A percentile compares a stretch with the other conserved stretches of the same genome.
Evolutionary conservation across 2,329 filamentous ascomycete species (phyloP).

Genomic region (Juglanconis sp.): DNA sequence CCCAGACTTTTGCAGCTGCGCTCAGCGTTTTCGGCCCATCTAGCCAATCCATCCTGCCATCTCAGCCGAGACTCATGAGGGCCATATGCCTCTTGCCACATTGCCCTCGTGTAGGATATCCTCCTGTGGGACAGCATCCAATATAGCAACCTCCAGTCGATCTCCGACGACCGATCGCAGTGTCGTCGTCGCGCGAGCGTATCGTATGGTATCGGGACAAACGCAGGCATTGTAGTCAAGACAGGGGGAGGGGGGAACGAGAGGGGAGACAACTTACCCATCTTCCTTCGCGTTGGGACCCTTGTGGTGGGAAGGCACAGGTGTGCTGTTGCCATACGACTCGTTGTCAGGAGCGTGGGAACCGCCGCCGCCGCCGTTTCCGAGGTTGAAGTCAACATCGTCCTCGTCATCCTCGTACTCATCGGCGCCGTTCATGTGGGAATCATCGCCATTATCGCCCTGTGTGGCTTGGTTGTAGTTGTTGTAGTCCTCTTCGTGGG

Average conservation of each 20-base stretch:
- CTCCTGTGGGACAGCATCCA: not conserved
- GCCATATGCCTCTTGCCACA: not conserved
- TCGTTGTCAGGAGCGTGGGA: constrained; percentile 25
- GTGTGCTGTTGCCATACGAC: constrained; percentile 29
- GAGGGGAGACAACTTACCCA: constrained; percentile 64
- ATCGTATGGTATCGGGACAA: not conserved
- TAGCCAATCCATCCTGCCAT: not conserved
- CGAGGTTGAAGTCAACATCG: constrained; percentile 52
- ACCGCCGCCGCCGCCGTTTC: constrained; percentile 29
- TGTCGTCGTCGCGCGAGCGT: not conserved
- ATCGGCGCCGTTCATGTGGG: constrained; percentile 33
- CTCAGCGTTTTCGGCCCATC: not conserved
- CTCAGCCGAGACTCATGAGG: not conserved
- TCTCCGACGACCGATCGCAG: not conserved
- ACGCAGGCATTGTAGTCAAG: not conserved
- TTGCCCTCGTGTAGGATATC: not conserved
- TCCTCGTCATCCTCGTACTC: constrained; percentile 49
- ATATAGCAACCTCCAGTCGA: not conserved
- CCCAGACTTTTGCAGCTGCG: not conserved
- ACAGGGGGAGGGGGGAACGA: constrained; percentile 8
- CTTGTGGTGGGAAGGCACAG: constrained; percentile 31
- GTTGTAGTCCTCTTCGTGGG: constrained; percentile 23
- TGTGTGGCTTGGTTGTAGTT: constrained; percentile 23
- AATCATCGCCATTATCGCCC: constrained; percentile 28
- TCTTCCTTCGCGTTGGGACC: constrained; percentile 81